phyloP scores from a whole-genome alignment of 345 rosid genomes.

The Populus simonii region DNA sequence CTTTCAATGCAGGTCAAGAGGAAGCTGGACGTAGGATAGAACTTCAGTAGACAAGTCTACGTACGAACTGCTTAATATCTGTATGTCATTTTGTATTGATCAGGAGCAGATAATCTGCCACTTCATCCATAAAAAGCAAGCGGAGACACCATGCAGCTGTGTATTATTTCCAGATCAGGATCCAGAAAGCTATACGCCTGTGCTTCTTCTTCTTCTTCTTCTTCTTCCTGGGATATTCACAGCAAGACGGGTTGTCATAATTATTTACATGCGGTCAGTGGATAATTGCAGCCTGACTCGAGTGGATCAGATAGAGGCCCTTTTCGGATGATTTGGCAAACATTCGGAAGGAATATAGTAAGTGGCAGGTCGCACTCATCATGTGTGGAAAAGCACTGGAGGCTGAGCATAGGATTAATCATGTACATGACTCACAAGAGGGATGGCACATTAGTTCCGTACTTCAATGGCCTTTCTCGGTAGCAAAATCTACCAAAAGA shows the following conservation, averaged over 20 bases:
- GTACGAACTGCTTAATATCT: not conserved
- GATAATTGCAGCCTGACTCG: not conserved
- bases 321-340: not conserved
- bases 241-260: not conserved
- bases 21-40: no score
- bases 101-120: not conserved
- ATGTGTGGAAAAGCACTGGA: not conserved
- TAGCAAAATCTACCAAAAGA: not conserved
- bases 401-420: not conserved
- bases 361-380: slow-evolving; percentile 4
- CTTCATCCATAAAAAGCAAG: no score
- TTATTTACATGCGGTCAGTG: not conserved
- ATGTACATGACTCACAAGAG: not conserved
- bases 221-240: not conserved
- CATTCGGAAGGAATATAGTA: not conserved
- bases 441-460: slow-evolving; percentile 13
- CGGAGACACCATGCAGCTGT: not conserved
- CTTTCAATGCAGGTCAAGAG: no score
- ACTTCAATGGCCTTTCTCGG: slow-evolving; percentile 11
- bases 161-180: not conserved
- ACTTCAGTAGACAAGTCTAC: no score
- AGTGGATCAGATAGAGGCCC: not conserved
- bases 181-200: not conserved
- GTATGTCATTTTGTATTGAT: not conserved
- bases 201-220: not conserved